Conservation (phyloP, 2,329 filamentous ascomycete species). For the Fragosphaeria purpurea region DNA sequence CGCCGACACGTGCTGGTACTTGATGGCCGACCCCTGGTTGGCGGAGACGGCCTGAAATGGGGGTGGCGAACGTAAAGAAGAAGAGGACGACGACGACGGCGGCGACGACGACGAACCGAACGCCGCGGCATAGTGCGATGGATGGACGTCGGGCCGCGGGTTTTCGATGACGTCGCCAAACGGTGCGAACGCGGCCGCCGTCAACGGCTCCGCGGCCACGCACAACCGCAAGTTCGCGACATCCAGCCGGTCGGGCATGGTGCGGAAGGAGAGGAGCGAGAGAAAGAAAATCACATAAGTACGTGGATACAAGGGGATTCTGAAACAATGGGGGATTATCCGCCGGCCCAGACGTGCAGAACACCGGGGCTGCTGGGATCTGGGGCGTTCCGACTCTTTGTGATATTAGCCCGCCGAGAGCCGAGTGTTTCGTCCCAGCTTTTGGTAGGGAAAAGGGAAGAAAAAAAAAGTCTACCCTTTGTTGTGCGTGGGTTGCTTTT, state of each 20-base stretch:
- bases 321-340: not conserved
- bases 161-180: constrained; percentile 81
- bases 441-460: no score
- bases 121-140: constrained; percentile 26
- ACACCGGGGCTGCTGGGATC: not conserved
- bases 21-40: constrained; percentile 84
- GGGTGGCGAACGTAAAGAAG: constrained; percentile 8
- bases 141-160: constrained; percentile 48
- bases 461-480: no score
- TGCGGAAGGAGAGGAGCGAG: not conserved
- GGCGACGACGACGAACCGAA: not conserved
- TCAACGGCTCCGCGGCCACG: constrained; percentile 57
- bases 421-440: constrained; percentile 1
- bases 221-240: constrained; percentile 36
- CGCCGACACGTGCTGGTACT: constrained; percentile 71
- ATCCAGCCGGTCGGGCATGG: constrained; percentile 21
- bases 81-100: not conserved
- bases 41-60: constrained; percentile 46
- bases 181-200: constrained; percentile 55
- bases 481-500: no score
- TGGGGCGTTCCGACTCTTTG: not conserved
- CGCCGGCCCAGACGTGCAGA: not conserved
- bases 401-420: not conserved
- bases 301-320: not conserved
- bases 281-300: not conserved